Evolutionary conservation across 352 stramenopile genomes (phyloP).

Genomic region (Globisporangium spinosum): DNA sequence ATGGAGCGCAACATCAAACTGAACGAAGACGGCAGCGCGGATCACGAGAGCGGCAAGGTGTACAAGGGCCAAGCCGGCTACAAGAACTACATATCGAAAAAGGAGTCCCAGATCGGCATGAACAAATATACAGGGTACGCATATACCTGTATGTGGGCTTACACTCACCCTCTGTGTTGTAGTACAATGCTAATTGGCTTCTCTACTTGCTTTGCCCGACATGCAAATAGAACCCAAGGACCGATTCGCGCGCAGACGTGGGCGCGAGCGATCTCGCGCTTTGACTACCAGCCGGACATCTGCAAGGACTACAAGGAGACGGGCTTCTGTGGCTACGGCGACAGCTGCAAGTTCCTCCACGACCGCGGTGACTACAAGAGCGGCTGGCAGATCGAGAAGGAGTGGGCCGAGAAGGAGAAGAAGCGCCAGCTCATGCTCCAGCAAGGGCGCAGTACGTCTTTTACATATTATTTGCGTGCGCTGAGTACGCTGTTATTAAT

Average conservation of each 20-base stretch:
- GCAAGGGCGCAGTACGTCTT: slow-evolving; percentile 36
- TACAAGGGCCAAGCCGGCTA: slow-evolving; percentile 83
- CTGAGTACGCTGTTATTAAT: background rate
- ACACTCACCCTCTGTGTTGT: background rate
- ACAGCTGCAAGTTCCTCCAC: slow-evolving; percentile 97
- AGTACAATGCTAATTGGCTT: background rate
- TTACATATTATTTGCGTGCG: background rate
- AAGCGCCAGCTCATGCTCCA: slow-evolving; percentile 77
- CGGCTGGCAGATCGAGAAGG: slow-evolving; percentile 97
- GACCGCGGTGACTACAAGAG: slow-evolving; percentile 97
- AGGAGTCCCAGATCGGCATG: slow-evolving; percentile 82
- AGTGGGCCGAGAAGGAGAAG: slow-evolving; percentile 93
- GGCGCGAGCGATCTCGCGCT: slow-evolving; percentile 92
- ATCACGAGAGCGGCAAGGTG: slow-evolving; percentile 66
- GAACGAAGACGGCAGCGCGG: slow-evolving; percentile 67
- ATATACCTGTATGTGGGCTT: background rate
- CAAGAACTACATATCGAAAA: slow-evolving; percentile 88
- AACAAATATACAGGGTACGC: slow-evolving; percentile 88
- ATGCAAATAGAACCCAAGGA: slow-evolving; percentile 74
- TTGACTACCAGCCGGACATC: slow-evolving; percentile 97
- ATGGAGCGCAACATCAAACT: slow-evolving; percentile 75
- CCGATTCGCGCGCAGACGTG: slow-evolving; percentile 94
- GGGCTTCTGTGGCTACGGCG: slow-evolving; percentile 97
- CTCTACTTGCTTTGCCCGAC: background rate
- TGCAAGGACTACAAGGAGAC: slow-evolving; percentile 99